Evolutionary conservation across 2,329 filamentous ascomycete species (phyloP).

Genomic region (Fonsecaea nubica): DNA sequence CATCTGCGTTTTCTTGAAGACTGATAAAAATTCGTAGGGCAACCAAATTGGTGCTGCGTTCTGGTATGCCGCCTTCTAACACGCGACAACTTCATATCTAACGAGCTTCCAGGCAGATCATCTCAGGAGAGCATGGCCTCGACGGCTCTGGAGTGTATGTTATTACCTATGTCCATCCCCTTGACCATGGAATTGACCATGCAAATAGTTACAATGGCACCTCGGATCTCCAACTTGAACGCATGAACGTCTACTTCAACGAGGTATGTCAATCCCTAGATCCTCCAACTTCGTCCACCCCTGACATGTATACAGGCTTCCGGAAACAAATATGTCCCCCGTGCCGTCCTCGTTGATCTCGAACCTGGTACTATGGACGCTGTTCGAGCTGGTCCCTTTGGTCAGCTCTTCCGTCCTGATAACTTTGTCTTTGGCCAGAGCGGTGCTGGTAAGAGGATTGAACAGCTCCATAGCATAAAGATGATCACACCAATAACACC

Average conservation of each 20-base stretch:
- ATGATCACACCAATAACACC: constrained; percentile 28
- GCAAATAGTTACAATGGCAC: constrained; percentile 85
- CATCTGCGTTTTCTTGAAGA: constrained; percentile 44
- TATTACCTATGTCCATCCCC: constrained; percentile 19
- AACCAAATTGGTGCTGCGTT: constrained; percentile 99
- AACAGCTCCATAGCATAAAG: not conserved
- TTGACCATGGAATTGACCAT: constrained; percentile 14
- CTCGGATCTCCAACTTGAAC: constrained; percentile 98
- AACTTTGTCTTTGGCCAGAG: constrained; percentile 99
- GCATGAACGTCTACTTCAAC: constrained; percentile 99
- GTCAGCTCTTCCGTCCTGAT: constrained; percentile 98
- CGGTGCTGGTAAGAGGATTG: constrained; percentile 71
- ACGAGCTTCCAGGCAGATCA: constrained; percentile 70
- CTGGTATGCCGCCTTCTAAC: constrained; percentile 68
- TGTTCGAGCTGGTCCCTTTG: constrained; percentile 96
- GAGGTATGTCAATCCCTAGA: constrained; percentile 63
- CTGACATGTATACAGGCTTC: constrained; percentile 68
- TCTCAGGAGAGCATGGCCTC: constrained; percentile 92
- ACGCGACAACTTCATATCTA: constrained; percentile 45
- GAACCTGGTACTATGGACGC: constrained; percentile 99
- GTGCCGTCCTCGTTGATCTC: constrained; percentile 98
- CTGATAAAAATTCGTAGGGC: constrained; percentile 66
- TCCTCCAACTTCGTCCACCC: not conserved
- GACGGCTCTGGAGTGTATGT: constrained; percentile 95
- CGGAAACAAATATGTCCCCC: constrained; percentile 98